A percentile compares a stretch with the other conserved stretches of the same genome.
These are phyloP conservation scores for Tetrahymena malaccensis DNA, from an alignment of 73 alveolate species.

Conservation along the genomic window DNA sequence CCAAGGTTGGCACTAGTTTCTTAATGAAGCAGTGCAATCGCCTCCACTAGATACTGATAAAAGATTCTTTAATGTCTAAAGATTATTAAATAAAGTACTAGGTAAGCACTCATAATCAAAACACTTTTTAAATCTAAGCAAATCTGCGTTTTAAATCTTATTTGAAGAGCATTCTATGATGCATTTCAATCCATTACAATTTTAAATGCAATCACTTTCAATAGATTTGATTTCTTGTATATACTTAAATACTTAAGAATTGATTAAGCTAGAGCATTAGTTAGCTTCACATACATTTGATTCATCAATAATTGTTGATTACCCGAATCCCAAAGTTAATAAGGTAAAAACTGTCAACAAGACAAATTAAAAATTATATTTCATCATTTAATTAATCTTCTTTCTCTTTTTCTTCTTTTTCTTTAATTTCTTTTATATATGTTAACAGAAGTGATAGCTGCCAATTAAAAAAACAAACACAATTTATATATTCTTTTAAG, in stretches of 20 bases:
- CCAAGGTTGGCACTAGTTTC: not conserved
- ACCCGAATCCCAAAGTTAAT: not conserved
- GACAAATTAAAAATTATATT: not conserved
- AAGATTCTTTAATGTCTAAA: not conserved
- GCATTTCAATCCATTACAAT: not conserved
- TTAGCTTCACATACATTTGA: not conserved
- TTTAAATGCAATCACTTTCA: not conserved
- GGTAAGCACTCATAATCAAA: not conserved
- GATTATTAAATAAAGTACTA: not conserved
- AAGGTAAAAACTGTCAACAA: not conserved
- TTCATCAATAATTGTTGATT: not conserved
- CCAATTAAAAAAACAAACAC: too few species aligned
- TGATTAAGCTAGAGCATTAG: not conserved
- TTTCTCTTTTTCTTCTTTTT: not conserved
- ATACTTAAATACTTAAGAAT: not conserved
- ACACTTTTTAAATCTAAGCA: not conserved
- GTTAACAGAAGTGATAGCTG: not conserved
- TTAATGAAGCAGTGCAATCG: not conserved
- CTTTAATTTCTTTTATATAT: too few species aligned
- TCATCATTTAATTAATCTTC: not conserved
- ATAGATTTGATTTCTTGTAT: not conserved
- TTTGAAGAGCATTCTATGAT: not conserved
- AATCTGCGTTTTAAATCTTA: not conserved
- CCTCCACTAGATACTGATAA: not conserved
- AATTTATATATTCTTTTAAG: not conserved